Conservation (phyloP, 1,284 basidiomycete genomes). For the Malassezia pachydermatis region DNA sequence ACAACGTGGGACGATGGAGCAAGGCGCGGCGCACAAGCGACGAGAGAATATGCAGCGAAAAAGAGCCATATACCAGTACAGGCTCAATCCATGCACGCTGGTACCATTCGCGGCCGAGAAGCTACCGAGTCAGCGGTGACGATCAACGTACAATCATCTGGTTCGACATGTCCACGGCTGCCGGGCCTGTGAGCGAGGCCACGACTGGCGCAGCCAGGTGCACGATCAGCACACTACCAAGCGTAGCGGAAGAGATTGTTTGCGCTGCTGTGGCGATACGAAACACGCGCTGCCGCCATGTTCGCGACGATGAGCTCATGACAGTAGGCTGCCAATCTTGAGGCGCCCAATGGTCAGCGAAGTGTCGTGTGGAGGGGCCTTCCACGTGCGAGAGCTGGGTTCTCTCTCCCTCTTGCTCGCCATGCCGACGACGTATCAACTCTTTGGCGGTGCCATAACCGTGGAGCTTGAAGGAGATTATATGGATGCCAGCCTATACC, state of each 20-base stretch:
- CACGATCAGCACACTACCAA: conserved; percentile 14
- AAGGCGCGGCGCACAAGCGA: conserved; percentile 15
- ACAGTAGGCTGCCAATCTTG: too few relatives aligned
- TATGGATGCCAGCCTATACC: conserved; percentile 58
- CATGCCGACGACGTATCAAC: too few relatives aligned
- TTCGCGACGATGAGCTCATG: too few relatives aligned
- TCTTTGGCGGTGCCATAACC: conserved; percentile 17
- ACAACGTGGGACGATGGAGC: conserved; percentile 5
- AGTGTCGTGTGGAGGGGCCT: neutral
- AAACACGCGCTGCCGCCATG: neutral
- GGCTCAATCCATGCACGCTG: conserved; percentile 30
- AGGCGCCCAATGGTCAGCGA: too few relatives aligned
- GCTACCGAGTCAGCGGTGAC: conserved; percentile 7
- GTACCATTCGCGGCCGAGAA: conserved; percentile 39
- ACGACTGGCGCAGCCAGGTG: conserved; percentile 26
- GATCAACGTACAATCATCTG: too few relatives aligned
- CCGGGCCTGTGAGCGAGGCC: conserved; percentile 12
- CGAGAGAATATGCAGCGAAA: conserved; percentile 23
- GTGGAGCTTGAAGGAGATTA: conserved; percentile 2
- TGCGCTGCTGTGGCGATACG: conserved; percentile 4
- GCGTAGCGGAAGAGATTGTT: conserved; percentile 7
- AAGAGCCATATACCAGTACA: conserved; percentile 25
- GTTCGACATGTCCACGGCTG: conserved; percentile 4
- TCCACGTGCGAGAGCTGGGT: neutral
- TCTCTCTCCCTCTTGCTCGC: too few relatives aligned